Base-by-base conservation (phyloP, 164 flowering plant genomes). In the Saururus chinensis region DNA sequence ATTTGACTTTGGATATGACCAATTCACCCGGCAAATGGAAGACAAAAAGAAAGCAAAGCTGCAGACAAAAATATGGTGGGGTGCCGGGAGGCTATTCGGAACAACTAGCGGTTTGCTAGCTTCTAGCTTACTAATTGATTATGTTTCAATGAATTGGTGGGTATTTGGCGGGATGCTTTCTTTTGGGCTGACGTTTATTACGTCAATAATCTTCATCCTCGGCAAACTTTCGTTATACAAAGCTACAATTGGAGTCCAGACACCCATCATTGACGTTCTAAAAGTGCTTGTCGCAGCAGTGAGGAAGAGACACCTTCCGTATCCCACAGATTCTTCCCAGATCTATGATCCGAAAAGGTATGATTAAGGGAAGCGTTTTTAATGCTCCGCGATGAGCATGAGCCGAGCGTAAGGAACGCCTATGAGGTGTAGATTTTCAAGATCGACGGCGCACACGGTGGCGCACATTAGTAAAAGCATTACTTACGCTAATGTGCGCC, bases 11-110 rank as follows among this genome's bases (percentile, higher is more conserved):
- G 67, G 63, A 5, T 60, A 56, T 40, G 63, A 63, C 63, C 70
- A 66, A 60, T 60, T 66, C 52, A 59, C 30, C 22, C 41, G 52
- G 22, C 11, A 41, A 53, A 53, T 53, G 11, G 55, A 55, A 23
- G 56, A 26, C 9, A 40, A 54, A 19, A 41, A 62, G 1, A 59
- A 14, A 53, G 45, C 20, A 21, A 41, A 17, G 45, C 19, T 20
- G 7, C 65, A 65, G 8, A 40, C 51, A 10, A 52, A 59, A 40
- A 26, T 55, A 30, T 66, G 73, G 69, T 70, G 69, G 73, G 53
- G 40, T 59, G 45, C 54, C 23, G 67, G 71, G 26, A 52, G 40
- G 51, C 55, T 53, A n/a, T 22, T 35, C 7, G 72, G 72, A 26
- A 63, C 59, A 11, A 51, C 26, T 17, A 40, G 42, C 4, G 72